These are phyloP conservation scores for Butyriboletus appendiculatus DNA, from an alignment of 1,284 basidiomycete species.

Conservation along the genomic window DNA sequence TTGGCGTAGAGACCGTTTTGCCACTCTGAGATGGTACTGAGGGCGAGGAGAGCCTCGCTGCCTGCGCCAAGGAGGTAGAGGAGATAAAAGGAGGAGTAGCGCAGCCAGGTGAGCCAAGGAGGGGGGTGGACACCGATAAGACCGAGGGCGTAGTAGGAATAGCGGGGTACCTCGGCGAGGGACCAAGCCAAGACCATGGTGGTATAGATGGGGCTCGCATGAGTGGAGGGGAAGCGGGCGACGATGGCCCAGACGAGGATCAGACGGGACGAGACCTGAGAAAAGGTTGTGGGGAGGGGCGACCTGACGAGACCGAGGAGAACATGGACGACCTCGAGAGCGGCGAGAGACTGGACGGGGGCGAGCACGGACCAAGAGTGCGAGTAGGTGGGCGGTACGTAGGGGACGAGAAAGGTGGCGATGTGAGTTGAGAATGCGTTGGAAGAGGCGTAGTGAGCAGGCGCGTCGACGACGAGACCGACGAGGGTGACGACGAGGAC, in stretches of 20 bases:
- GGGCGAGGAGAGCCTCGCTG: constrained; percentile 87
- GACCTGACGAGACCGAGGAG: constrained; percentile 83
- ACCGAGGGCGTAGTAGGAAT: constrained; percentile 83
- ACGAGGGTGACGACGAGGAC: constrained; percentile 53
- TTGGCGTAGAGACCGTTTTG: constrained; percentile 24
- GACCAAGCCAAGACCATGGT: constrained; percentile 96
- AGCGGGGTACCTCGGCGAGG: constrained; percentile 89
- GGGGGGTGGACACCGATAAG: constrained; percentile 49
- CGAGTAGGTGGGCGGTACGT: constrained; percentile 52
- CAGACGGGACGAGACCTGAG: constrained; percentile 88
- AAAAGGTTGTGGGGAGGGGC: constrained; percentile 77
- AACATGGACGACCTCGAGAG: constrained; percentile 84
- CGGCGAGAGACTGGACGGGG: constrained; percentile 79
- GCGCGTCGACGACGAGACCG: not conserved
- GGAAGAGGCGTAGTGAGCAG: not conserved
- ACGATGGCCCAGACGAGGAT: constrained; percentile 86
- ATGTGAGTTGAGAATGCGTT: constrained; percentile 30
- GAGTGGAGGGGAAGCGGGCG: constrained; percentile 51
- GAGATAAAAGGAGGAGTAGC: constrained; percentile 92
- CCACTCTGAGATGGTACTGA: constrained; percentile 70
- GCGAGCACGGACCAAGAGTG: constrained; percentile 66
- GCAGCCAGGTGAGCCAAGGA: constrained; percentile 55
- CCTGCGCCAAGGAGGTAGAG: constrained; percentile 92
- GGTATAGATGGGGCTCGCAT: constrained; percentile 79
- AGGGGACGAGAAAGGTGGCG: constrained; percentile 38